These are phyloP conservation scores for Ascochyta viciae-villosae DNA, from an alignment of 2,329 filamentous ascomycete species.

Conservation along the genomic window DNA sequence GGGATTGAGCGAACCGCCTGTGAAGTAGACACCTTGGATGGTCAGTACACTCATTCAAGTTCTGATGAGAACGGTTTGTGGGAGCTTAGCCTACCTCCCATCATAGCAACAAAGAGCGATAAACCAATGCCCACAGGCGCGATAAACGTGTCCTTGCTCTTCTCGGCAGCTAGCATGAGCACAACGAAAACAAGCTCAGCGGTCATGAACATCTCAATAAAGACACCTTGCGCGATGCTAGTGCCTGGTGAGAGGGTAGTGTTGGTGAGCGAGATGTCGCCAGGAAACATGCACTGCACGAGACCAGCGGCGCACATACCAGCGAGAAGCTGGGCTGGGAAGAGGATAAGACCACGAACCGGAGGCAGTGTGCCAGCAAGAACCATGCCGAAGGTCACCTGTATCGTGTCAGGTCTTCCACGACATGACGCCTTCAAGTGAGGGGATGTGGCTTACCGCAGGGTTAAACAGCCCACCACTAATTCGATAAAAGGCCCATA, in stretches of 20 bases:
- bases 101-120: constrained; percentile 36
- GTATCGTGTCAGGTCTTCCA: background rate
- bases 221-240: constrained; percentile 29
- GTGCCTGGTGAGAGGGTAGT: constrained; percentile 23
- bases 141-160: constrained; percentile 38
- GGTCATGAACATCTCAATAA: constrained; percentile 34
- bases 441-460: constrained; percentile 21
- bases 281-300: constrained; percentile 35
- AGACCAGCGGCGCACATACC: constrained; percentile 35
- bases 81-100: constrained; percentile 25
- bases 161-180: constrained; percentile 40
- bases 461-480: constrained; percentile 30
- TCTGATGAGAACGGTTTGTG: background rate
- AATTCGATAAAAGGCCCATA: constrained; percentile 44
- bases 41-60: background rate
- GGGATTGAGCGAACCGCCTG: constrained; percentile 53
- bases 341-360: constrained; percentile 28
- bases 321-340: constrained; percentile 31
- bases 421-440: background rate
- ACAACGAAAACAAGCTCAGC: constrained; percentile 33
- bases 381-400: constrained; percentile 36
- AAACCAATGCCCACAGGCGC: constrained; percentile 32
- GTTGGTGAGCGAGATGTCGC: constrained; percentile 29
- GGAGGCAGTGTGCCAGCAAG: constrained; percentile 26
- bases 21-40: constrained; percentile 46